These are phyloP conservation scores for Mimosa bimucronata DNA, from an alignment of 306 rosid genomes.

Conservation along the genomic window DNA sequence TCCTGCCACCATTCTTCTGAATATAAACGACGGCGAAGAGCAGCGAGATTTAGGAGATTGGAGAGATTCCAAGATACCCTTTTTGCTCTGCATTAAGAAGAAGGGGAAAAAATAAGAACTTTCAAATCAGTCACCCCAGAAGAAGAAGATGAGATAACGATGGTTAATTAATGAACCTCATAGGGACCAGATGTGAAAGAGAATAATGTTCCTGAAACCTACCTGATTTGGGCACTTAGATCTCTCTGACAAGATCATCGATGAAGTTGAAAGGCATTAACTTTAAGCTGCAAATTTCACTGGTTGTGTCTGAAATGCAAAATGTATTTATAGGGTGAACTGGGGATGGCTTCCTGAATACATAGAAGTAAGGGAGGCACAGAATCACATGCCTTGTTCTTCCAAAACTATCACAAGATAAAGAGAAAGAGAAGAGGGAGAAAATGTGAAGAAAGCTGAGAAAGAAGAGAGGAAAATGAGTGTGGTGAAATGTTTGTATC, in stretches of 20 bases:
- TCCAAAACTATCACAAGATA: slow-evolving; percentile 33
- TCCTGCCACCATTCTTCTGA: slow-evolving; percentile 60
- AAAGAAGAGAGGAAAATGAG: background rate
- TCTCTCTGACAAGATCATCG: slow-evolving; percentile 41
- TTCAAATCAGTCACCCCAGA: slow-evolving; percentile 28
- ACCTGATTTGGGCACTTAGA: slow-evolving; percentile 44
- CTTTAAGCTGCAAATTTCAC: slow-evolving; percentile 16
- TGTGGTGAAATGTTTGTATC: slow-evolving; percentile 59
- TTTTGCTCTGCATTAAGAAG: slow-evolving; percentile 35
- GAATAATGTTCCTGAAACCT: slow-evolving; percentile 43
- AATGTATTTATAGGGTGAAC: slow-evolving; percentile 41
- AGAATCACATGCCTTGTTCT: slow-evolving; percentile 22
- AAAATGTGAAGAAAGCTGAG: slow-evolving; percentile 9
- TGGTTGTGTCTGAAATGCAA: background rate
- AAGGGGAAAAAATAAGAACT: slow-evolving; percentile 29
- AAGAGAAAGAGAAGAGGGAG: background rate
- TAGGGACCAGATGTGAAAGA: slow-evolving; percentile 42
- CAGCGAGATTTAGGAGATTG: slow-evolving; percentile 44
- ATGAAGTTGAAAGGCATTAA: slow-evolving; percentile 17
- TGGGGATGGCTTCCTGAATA: slow-evolving; percentile 9
- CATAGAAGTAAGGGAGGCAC: slow-evolving; percentile 33
- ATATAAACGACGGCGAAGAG: slow-evolving; percentile 25
- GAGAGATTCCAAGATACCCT: slow-evolving; percentile 43
- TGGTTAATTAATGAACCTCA: slow-evolving; percentile 20
- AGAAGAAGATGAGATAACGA: slow-evolving; percentile 52